A percentile compares a stretch with the other conserved stretches of the same genome.
These are phyloP conservation scores for Paspalum notatum DNA, from an alignment of 176 grass and related monocot genomes.

Conservation along the genomic window DNA sequence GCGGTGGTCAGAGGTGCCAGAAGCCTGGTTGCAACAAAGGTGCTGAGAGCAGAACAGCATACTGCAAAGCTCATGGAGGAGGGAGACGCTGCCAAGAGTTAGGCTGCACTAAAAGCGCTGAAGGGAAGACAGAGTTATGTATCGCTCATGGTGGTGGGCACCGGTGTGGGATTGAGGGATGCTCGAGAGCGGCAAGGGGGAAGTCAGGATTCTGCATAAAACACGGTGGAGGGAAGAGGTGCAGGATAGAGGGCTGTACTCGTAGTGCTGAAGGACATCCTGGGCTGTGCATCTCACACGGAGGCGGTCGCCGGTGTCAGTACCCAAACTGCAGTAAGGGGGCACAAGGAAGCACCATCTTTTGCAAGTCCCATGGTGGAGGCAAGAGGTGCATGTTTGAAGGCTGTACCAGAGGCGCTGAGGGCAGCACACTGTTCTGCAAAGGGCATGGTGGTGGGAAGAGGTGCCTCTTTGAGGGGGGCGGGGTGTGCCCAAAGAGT, in stretches of 20 bases:
- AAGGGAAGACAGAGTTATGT: slow-evolving; percentile 91
- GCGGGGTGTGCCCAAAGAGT: slow-evolving; percentile 72
- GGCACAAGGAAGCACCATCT: slow-evolving; percentile 85
- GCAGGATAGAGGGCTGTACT: slow-evolving; percentile 66
- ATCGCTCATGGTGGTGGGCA: slow-evolving; percentile 84
- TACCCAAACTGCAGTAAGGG: slow-evolving; percentile 62
- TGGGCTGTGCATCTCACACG: slow-evolving; percentile 84
- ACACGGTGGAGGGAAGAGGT: slow-evolving; percentile 88
- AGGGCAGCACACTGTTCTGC: slow-evolving; percentile 80
- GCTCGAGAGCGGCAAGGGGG: slow-evolving; percentile 71
- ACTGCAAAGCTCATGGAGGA: slow-evolving; percentile 89
- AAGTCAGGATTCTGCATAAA: slow-evolving; percentile 82
- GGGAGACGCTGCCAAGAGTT: slow-evolving; percentile 80
- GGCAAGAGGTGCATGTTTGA: slow-evolving; percentile 80
- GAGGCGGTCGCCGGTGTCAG: slow-evolving; percentile 86
- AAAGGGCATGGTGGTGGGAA: slow-evolving; percentile 88
- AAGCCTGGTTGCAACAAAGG: slow-evolving; percentile 90
- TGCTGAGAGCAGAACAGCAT: slow-evolving; percentile 76
- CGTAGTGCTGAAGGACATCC: slow-evolving; percentile 77
- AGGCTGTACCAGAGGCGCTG: slow-evolving; percentile 78
- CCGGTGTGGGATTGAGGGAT: slow-evolving; percentile 52
- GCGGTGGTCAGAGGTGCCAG: slow-evolving; percentile 85
- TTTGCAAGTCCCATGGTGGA: slow-evolving; percentile 87
- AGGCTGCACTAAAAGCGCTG: slow-evolving; percentile 87
- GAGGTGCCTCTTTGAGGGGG: slow-evolving; percentile 84